Evolutionary conservation across 176 grass and related monocot genomes (phyloP), one percentile per base, ranked within the genome.

Genomic region (Aegilops bicornis): DNA sequence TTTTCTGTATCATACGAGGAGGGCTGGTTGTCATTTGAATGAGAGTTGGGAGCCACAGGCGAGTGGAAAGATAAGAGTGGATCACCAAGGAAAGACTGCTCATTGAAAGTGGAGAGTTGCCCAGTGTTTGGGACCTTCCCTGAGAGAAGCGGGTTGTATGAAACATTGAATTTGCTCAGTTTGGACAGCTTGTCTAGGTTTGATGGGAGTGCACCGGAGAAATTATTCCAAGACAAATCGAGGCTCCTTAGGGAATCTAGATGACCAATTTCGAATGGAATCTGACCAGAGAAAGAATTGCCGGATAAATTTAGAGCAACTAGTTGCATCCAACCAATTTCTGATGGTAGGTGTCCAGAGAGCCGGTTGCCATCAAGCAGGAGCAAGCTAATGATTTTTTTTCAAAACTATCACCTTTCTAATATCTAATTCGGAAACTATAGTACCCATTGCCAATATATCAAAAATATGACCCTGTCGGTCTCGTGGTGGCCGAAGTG

Each of bases 171-270:
- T 70, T 85, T 42, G 24, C 43, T 86, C 42, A 94, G 87, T 22
- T 79, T 58, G 7, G 75, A 61, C 47, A 94, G 83, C 11, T 37
- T 5, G 56, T 89, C 85, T 7, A 94, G 47, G 79, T 64, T 91
- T 5, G 76, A 11, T 4, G 92, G 92, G 13, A 94, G 64, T 65
- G 83, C 25, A 17, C 87, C 89, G 3, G 89, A 91, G 30, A 91
- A 91, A 39, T 83, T 94, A 69, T 94, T 94, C 56, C 14, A 15
- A 12, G 92, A 94, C 22, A 94, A 69, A 48, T 94, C 92, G 4
- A 94, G 81, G 50, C 37, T 89, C 40, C 59, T 32, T 36, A 94
- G 89, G 56, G 81, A 89, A n/a, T 6, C 7, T 27, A 94, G 13
- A 12, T 19, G 3, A 7, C 89, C 92, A 33, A 94, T 72, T 39